A percentile compares a stretch with the other conserved stretches of the same genome.
Conservation (phyloP, 257 asterid species). For the Craterostigma plantagineum region DNA sequence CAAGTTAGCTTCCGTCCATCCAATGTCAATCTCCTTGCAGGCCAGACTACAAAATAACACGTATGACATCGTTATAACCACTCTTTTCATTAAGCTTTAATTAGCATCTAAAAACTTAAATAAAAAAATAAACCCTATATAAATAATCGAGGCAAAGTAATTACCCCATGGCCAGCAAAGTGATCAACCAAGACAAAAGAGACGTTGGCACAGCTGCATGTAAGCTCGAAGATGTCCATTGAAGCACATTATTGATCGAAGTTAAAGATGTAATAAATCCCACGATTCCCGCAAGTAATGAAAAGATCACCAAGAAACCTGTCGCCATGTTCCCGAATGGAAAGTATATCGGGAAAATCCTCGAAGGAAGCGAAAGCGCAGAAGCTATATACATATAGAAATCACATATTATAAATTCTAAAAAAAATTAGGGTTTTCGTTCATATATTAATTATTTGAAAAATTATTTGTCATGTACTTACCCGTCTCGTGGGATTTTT, state of each 20-base stretch:
- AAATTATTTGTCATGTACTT: no score
- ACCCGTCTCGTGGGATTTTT: conserved; percentile 46
- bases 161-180: conserved; percentile 94
- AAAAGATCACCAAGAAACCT: conserved; percentile 52
- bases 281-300: conserved; percentile 71
- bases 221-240: conserved; percentile 39
- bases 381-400: conserved; percentile 94
- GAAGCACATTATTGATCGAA: conserved; percentile 33
- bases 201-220: conserved; percentile 76
- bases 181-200: conserved; percentile 42
- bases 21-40: conserved; percentile 75
- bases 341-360: conserved; percentile 54
- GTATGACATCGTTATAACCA: no score
- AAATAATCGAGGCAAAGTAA: no score
- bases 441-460: no score
- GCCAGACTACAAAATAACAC: conserved; percentile 74
- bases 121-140: no score
- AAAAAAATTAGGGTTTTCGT: no score
- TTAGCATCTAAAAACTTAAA: no score
- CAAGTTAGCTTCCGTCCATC: conserved; percentile 55
- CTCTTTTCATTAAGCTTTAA: no score
- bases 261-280: conserved; percentile 57
- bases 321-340: conserved; percentile 91
- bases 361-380: conserved; percentile 29
- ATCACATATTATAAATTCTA: no score